Percentiles rank a stretch among this genome's conserved stretches.
Conservation (phyloP, 75 land plant genomes). For the Cryptomeria japonica region DNA sequence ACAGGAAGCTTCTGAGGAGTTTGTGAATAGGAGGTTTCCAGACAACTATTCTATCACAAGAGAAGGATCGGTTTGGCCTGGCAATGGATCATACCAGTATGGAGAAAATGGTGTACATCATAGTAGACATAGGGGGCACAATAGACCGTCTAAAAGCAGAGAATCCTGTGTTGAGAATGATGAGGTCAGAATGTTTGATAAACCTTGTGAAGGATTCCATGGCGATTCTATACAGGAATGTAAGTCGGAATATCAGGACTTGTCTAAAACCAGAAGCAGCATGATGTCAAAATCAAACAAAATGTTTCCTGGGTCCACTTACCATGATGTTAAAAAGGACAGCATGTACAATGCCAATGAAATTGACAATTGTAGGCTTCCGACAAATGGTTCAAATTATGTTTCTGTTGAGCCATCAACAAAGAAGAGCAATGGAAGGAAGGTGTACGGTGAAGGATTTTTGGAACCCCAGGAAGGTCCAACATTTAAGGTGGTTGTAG, state of each 20-base stretch:
- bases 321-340: not conserved
- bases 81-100: not conserved
- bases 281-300: constrained; percentile 13
- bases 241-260: not conserved
- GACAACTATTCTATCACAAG: not conserved
- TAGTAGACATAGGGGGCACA: constrained; percentile 7
- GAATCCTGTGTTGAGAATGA: not conserved
- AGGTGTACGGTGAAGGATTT: not conserved
- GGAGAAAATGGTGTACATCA: constrained; percentile 10
- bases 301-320: not conserved
- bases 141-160: not conserved
- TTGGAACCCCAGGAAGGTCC: not conserved
- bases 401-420: not conserved
- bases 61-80: not conserved
- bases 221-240: not conserved
- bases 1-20: not conserved
- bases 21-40: not conserved
- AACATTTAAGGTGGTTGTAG: not conserved
- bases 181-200: not conserved
- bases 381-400: not conserved
- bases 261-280: not conserved
- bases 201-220: not conserved
- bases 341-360: not conserved
- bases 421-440: constrained; percentile 5
- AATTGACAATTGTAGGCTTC: not conserved